Evolutionary conservation across 345 rosid genomes (phyloP).

Genomic region (Turnera subulata): DNA sequence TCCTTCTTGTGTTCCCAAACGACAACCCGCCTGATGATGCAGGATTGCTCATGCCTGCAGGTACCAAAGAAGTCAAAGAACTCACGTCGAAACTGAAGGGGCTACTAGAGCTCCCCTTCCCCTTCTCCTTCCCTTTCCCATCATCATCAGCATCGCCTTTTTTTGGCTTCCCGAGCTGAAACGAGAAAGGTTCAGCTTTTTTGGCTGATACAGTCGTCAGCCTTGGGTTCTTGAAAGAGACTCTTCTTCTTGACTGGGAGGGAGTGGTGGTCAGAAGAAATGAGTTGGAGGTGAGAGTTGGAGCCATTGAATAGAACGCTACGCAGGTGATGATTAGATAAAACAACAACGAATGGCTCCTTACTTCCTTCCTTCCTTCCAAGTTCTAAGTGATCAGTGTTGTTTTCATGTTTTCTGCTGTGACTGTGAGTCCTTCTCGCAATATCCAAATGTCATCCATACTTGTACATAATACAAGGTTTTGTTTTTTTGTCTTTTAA

Average conservation of each 20-base stretch:
- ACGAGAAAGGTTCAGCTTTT: conserved; percentile 38
- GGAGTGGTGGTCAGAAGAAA: conserved; percentile 50
- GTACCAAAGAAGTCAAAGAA: conserved; percentile 60
- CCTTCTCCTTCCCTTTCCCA: conserved; percentile 27
- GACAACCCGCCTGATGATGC: conserved; percentile 52
- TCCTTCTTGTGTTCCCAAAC: conserved; percentile 55
- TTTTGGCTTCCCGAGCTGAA: conserved; percentile 46
- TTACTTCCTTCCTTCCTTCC: no score
- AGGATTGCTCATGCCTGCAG: conserved; percentile 43
- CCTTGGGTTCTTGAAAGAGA: conserved; percentile 33
- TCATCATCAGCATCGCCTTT: conserved; percentile 22
- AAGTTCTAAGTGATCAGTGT: no score
- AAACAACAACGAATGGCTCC: no score
- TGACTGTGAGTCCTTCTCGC: conserved; percentile 2
- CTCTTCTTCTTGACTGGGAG: conserved; percentile 37
- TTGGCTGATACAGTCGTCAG: conserved; percentile 58
- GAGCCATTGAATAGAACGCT: conserved; percentile 56
- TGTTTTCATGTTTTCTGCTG: conserved; percentile 5
- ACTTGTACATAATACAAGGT: no score
- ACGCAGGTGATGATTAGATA: conserved; percentile 11
- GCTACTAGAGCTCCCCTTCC: conserved; percentile 37
- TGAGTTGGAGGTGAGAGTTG: conserved; percentile 62
- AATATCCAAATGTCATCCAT: neutral
- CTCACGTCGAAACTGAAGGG: conserved; percentile 57
- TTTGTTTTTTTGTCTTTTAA: conserved; percentile 23